These are phyloP conservation scores for Rubroshorea leprosula DNA, from an alignment of 345 rosid species.

Conservation along the genomic window DNA sequence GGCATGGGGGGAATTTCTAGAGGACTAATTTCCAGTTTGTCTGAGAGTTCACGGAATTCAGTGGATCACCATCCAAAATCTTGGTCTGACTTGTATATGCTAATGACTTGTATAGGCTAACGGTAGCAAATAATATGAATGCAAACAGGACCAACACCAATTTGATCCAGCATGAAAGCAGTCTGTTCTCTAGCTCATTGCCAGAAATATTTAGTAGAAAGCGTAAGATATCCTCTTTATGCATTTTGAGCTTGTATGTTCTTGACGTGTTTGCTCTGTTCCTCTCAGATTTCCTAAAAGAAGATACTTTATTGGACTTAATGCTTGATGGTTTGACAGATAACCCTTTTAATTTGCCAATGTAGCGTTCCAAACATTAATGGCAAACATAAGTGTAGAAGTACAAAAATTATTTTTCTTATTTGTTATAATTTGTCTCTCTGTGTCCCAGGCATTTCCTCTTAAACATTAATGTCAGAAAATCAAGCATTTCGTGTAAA, in stretches of 20 bases:
- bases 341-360: too few relatives aligned
- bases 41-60: slow-evolving; percentile 39
- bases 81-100: slow-evolving; percentile 34
- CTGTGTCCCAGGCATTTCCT: too few relatives aligned
- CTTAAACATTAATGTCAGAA: background rate
- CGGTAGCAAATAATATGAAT: slow-evolving; percentile 26
- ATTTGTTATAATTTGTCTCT: too few relatives aligned
- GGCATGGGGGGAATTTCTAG: slow-evolving; percentile 2
- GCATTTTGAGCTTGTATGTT: too few relatives aligned
- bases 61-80: slow-evolving; percentile 33
- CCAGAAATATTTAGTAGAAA: slow-evolving; percentile 69
- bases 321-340: too few relatives aligned
- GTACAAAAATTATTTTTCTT: too few relatives aligned
- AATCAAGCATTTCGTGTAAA: background rate
- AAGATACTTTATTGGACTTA: too few relatives aligned
- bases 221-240: slow-evolving; percentile 34
- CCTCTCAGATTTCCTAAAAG: too few relatives aligned
- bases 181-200: slow-evolving; percentile 89
- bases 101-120: too few relatives aligned
- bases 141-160: slow-evolving; percentile 27
- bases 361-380: too few relatives aligned
- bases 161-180: slow-evolving; percentile 62
- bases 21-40: slow-evolving; percentile 30
- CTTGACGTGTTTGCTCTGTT: too few relatives aligned
- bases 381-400: too few relatives aligned